These are phyloP conservation scores for Cokeromyces recurvatus DNA, from an alignment of 371 early-diverging fungal genomes.

Conservation along the genomic window DNA sequence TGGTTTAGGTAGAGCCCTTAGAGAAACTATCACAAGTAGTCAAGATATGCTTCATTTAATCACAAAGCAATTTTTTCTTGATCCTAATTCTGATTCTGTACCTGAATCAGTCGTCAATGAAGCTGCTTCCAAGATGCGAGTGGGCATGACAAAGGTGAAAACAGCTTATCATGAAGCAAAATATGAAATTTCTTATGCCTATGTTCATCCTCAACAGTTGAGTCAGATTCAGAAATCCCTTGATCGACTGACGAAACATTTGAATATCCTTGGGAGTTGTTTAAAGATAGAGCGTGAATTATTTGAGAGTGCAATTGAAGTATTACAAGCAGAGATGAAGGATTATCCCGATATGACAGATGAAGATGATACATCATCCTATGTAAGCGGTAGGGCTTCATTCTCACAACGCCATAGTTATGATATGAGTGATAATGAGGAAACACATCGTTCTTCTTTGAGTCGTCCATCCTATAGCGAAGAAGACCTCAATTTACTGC, in stretches of 20 bases:
- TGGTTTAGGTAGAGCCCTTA: slow-evolving; percentile 41
- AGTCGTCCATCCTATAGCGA: slow-evolving; percentile 17
- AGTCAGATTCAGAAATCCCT: slow-evolving; percentile 33
- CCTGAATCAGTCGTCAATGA: slow-evolving; percentile 28
- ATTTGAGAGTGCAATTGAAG: slow-evolving; percentile 39
- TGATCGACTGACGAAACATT: slow-evolving; percentile 36
- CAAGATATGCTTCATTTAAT: slow-evolving; percentile 41
- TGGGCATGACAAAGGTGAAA: slow-evolving; percentile 41
- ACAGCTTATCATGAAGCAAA: slow-evolving; percentile 44
- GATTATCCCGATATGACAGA: slow-evolving; percentile 11
- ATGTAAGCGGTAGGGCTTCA: too few relatives aligned
- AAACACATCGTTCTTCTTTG: background rate
- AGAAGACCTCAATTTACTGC: slow-evolving; percentile 23
- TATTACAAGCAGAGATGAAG: slow-evolving; percentile 13
- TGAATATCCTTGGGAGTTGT: slow-evolving; percentile 40
- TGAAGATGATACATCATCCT: slow-evolving; percentile 2
- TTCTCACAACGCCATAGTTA: too few relatives aligned
- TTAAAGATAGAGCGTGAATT: slow-evolving; percentile 38
- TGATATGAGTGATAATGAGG: slow-evolving; percentile 12
- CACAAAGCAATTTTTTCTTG: slow-evolving; percentile 43
- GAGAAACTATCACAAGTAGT: slow-evolving; percentile 38
- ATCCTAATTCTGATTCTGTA: slow-evolving; percentile 29
- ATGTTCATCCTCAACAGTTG: slow-evolving; percentile 35
- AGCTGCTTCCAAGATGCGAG: slow-evolving; percentile 30
- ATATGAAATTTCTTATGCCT: slow-evolving; percentile 43